Evolutionary conservation across 1,284 basidiomycete species (phyloP), one percentile per base, ranked within the genome.

Genomic region (Naganishia sp.): DNA sequence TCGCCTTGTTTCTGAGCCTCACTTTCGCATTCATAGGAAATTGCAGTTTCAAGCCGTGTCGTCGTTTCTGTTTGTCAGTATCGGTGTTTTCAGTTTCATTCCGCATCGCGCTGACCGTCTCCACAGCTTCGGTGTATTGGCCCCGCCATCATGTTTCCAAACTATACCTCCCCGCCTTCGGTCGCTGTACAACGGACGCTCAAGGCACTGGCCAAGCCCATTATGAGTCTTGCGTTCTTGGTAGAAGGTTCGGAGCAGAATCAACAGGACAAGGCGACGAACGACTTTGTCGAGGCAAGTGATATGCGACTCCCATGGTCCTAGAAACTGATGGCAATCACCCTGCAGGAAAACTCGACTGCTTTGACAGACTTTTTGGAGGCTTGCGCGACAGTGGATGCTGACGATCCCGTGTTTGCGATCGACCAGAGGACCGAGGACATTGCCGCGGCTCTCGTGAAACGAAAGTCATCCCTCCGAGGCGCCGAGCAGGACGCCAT

Each of bases 191-290:
- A 67, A 42, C 52, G 55, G 16, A 67, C 53, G 15, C 42, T 67
- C 16, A 67, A 63, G 23, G 33, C 55, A 16, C n/a, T 67, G 25
- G 65, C 65, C 18, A 67, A 67, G 54, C 52, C 59, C 21, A 46
- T 67, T 45, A 63, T 67, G 46, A 67, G 59, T 25, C 65, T 67
- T 45, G 57, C 56, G 11, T 67, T 67, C 39, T 42, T 67, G 13
- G 53, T 63, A n/a, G 65, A 55, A 48, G 56, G 56, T 9, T 54
- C 52, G 33, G 57, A 60, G n/a, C 45, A 49, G 21, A 60, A 60
- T 28, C 57, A 36, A 44, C 57, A 60, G 28, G 57, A 60, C 33
- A 60, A 48, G 21, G 57, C 57, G 3, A 60, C 57, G 18, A 49
- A 49, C 33, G 57, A 60, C n/a, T 60, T 60, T 25, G 57, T 60